Base-by-base conservation (phyloP, 148 eudicot genomes). In the Chenopodium suecicum region DNA sequence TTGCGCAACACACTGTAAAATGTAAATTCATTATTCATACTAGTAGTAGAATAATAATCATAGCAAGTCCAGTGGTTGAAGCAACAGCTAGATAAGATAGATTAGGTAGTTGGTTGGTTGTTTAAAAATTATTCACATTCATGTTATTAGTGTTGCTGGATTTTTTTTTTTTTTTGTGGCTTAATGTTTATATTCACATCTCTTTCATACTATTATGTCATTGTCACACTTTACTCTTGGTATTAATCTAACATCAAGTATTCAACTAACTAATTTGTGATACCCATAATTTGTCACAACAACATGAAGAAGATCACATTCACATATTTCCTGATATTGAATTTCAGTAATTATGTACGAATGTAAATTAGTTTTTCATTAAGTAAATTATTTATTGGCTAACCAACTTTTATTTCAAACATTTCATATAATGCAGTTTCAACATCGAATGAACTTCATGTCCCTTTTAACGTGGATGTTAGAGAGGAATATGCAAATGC, bases 401-500 rank as follows among this genome's bases (percentile, higher is more conserved):
- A 41, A n/a, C 7, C n/a, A 9, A 62, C 66, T 19, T 19, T 41
- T 41, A 7, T 8, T 37, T 41, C 9, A 9, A 14, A 16, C 32
- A 22, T 72, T 1, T 65, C 41, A 47, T 76, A 10, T 1, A 60
- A 17, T 76, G 77, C 75, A 83, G 70, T 64, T 86, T 48, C 82
- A 50, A 31, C 74, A 17, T n/a, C 79, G 2, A 76, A 25, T 41
- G 70, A 78, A 29, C 58, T 58, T 23, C 78, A 80, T 29, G 14
- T 7, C 12, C 19, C 63, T 1, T 41, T 3, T 47, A 80, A 70
- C 13, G 80, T 91, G 76, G 97, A 94, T 71, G 85, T 96, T 8
- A 83, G 89, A 75, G 99, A 96, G 90, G 99, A 95, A 81, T 96
- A 96, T 47, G 99, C 98, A 0, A 92, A 94, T 34, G 95, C 99